Percentiles rank a stretch among this genome's conserved stretches.
These are phyloP conservation scores for Nemania bipapillata DNA, from an alignment of 2,329 filamentous ascomycete species.

Conservation along the genomic window DNA sequence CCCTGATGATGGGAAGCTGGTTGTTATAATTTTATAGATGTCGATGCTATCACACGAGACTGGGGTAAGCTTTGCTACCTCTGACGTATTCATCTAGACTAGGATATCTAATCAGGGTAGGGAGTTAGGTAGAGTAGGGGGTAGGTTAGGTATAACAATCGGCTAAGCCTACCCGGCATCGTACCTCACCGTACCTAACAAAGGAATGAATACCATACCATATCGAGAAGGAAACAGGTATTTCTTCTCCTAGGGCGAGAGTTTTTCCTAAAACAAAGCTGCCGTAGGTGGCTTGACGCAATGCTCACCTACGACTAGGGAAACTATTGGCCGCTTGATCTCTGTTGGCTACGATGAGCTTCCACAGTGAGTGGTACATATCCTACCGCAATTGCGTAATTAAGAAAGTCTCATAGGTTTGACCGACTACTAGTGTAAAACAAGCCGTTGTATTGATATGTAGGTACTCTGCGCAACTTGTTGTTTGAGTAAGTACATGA, in stretches of 20 bases:
- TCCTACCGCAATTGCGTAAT: neutral
- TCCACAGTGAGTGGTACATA: neutral
- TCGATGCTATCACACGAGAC: neutral
- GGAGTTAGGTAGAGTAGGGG: no score
- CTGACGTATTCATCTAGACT: constrained; percentile 34
- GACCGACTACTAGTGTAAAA: no score
- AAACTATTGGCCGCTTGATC: constrained; percentile 8
- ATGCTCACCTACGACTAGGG: constrained; percentile 1
- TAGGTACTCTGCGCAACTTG: neutral
- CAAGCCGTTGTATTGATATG: neutral
- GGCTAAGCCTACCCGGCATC: neutral
- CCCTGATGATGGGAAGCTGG: neutral
- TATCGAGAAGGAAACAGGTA: constrained; percentile 14
- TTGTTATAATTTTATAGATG: constrained; percentile 17
- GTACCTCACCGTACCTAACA: no score
- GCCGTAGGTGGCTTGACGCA: constrained; percentile 28
- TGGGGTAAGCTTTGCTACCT: constrained; percentile 14
- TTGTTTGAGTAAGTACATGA: neutral
- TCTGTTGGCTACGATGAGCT: neutral
- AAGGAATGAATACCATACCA: neutral
- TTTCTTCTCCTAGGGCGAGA: neutral
- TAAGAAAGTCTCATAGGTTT: neutral
- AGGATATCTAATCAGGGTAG: neutral
- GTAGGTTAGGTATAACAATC: constrained; percentile 11
- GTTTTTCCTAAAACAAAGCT: neutral